Base-by-base conservation (phyloP, 2,329 filamentous ascomycete species). In the Paecilomyces variotii region DNA sequence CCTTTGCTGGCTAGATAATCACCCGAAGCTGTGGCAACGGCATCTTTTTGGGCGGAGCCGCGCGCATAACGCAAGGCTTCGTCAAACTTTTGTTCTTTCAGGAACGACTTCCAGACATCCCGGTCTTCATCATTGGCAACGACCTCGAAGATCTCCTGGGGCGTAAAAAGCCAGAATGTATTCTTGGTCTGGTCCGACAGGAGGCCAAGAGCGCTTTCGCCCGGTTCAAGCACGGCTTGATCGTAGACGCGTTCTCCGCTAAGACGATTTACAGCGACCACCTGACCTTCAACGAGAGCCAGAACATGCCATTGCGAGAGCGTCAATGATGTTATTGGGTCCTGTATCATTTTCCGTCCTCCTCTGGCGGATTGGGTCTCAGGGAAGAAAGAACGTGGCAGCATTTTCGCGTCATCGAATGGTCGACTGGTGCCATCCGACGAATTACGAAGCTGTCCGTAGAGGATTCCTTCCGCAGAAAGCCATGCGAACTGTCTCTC, bases 141-240 rank as follows among this genome's bases (percentile, higher is more conserved):
- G 59, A 99, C 88, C 75, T 99, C 94, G 65, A 91, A 97, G 55
- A 99, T 96, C 68, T 96, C 91, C 58, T 90, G 84, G 0, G 85
- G 83, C 0, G 93, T 97, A 69, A 97, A 96, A 1, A 99, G 82
- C 94, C 95, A 99, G 70, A 93, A 97, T 0, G 94, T 99, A 68
- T 93, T 95, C 79, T 97, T 96, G 72, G 94, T 93, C 61, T 89
- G 83, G 73, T 99, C 94, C 7, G 93, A 87, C 55, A 91, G 87
- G 19, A 99, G 82, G 0, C 90, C 91, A n/a, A 99, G 78, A 3
- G 87, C 85, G 66, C 82, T 87, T 66, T 96, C 89, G 0, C 88
- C 89, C 3, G 85, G 82, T 57, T 93, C 88, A 12, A 97, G 79
- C 3, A 99, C 88, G 25, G 87, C 81, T 73, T 97, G 91, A 70